Base-by-base conservation (phyloP, 176 grass and related monocot genomes). In the Phragmites australis region DNA sequence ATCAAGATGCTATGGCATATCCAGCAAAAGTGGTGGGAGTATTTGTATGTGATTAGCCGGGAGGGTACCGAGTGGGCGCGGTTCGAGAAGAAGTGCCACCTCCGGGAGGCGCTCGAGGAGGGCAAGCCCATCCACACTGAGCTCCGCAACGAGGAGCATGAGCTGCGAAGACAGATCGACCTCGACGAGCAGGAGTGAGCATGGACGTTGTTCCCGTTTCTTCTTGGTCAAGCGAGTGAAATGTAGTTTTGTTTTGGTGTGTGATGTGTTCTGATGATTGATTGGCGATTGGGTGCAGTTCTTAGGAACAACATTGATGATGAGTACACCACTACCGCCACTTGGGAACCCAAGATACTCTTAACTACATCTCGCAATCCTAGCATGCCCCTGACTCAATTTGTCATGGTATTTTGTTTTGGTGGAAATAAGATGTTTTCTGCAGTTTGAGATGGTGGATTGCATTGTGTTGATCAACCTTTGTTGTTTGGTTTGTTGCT, bases 11-110 rank as follows among this genome's bases (percentile, higher is more conserved):
- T 88, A 75, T 68, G 75, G 60, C 80, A 89, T 53, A 79, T 81
- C 42, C 88, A 77, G 21, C 62, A 82, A 65, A 43, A 80, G 48
- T 78, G 80, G 57, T 82, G 77, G 49, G 89, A 90, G 75, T 97
- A 92, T 79, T 72, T 97, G 30, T 90, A 94, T 85, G 70, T 84
- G 54, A 97, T 92, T 87, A 92, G 91, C 79, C 76, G 92, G 8
- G 83, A 97, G 54, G 91, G 91, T 41, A 88, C 91, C 61, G 85
- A 97, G 43, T 78, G 91, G 53, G 89, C 82, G 76, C 87, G 87
- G 84, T 97, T 88, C 72, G 91, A 97, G 89, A 97, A 90, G 86
- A 94, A 97, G 91, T 87, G 91, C 43, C 90, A 74, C 79, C 75
- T 92, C 65, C 82, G 85, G 22, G 79, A 94, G 82, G 94, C 89